Evolutionary conservation across 2,329 filamentous ascomycete species (phyloP).

Genomic region (Teratosphaeria pseudoeucalypti): DNA sequence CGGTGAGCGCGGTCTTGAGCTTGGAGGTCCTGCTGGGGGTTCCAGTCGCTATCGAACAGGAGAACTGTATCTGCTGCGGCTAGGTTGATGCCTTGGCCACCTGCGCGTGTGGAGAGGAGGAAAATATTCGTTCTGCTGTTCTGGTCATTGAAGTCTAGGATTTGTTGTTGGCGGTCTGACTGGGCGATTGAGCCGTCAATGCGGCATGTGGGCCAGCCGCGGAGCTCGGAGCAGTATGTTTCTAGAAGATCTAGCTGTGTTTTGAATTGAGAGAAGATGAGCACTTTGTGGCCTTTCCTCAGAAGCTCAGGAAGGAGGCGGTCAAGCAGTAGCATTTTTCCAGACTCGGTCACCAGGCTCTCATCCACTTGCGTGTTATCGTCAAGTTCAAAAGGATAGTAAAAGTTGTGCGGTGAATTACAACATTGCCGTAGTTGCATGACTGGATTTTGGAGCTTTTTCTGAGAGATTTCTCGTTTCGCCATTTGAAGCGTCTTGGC

Average conservation of each 20-base stretch:
- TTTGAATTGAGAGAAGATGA: conserved; percentile 96
- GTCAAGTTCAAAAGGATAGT: conserved; percentile 67
- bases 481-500: conserved; percentile 64
- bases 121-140: conserved; percentile 53
- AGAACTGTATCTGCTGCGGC: conserved; percentile 87
- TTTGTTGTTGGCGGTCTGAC: conserved; percentile 39
- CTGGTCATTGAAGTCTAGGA: conserved; percentile 38
- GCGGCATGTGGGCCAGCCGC: conserved; percentile 71
- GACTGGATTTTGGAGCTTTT: conserved; percentile 86
- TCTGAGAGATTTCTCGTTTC: conserved; percentile 76
- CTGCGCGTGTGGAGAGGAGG: conserved; percentile 78
- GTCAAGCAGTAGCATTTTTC: conserved; percentile 93
- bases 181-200: conserved; percentile 86
- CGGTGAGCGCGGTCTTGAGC: conserved; percentile 92
- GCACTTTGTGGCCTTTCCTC: conserved; percentile 64
- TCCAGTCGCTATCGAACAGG: conserved; percentile 84
- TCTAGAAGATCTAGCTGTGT: conserved; percentile 85
- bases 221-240: conserved; percentile 70
- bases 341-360: conserved; percentile 72
- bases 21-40: conserved; percentile 92
- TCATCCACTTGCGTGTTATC: conserved; percentile 58
- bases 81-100: conserved; percentile 91
- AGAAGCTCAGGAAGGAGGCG: conserved; percentile 71
- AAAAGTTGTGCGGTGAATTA: conserved; percentile 93
- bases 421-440: conserved; percentile 88